Evolutionary conservation across 2,329 filamentous ascomycete species (phyloP).

Genomic region (Neobulgaria alba): DNA sequence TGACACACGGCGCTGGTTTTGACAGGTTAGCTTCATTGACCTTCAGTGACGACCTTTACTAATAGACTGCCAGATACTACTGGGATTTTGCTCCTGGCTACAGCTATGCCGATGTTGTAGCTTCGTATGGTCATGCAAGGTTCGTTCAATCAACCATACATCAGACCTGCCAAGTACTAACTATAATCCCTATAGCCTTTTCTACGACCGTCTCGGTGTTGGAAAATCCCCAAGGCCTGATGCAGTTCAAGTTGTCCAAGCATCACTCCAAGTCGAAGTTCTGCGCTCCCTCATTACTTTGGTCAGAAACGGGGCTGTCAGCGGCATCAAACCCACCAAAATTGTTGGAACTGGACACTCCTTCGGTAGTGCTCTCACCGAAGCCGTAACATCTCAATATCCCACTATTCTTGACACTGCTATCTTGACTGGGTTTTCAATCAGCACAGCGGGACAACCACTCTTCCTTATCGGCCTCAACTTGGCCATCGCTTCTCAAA

Average conservation of each 20-base stretch:
- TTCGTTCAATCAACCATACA: too few species aligned
- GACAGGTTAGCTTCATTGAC: too few species aligned
- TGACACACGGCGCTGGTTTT: slow-evolving; percentile 13
- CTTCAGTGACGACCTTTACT: too few species aligned
- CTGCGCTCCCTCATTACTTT: slow-evolving; percentile 3
- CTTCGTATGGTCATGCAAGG: slow-evolving; percentile 6
- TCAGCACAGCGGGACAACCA: slow-evolving; percentile 1
- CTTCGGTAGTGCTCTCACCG: slow-evolving; percentile 6
- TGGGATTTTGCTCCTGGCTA: slow-evolving; percentile 11
- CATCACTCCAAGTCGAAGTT: slow-evolving; percentile 5
- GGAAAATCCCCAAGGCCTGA: slow-evolving; percentile 8
- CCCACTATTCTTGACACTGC: slow-evolving; percentile 6
- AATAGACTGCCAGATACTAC: too few species aligned
- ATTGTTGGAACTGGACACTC: slow-evolving; percentile 11
- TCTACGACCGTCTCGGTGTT: slow-evolving; percentile 14
- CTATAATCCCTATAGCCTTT: too few species aligned
- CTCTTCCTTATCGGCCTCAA: slow-evolving; percentile 5
- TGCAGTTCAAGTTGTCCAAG: slow-evolving; percentile 12
- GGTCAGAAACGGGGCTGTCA: slow-evolving; percentile 2
- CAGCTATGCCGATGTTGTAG: slow-evolving; percentile 6
- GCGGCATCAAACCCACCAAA: slow-evolving; percentile 1
- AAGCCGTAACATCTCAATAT: slow-evolving; percentile 6
- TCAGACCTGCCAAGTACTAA: too few species aligned
- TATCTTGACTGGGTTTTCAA: slow-evolving; percentile 7
- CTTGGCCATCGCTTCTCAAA: slow-evolving; percentile 4